Evolutionary conservation across 2,329 filamentous ascomycete genomes (phyloP), one percentile per base, ranked within the genome.

Genomic region (Nigrospora sphaerica): DNA sequence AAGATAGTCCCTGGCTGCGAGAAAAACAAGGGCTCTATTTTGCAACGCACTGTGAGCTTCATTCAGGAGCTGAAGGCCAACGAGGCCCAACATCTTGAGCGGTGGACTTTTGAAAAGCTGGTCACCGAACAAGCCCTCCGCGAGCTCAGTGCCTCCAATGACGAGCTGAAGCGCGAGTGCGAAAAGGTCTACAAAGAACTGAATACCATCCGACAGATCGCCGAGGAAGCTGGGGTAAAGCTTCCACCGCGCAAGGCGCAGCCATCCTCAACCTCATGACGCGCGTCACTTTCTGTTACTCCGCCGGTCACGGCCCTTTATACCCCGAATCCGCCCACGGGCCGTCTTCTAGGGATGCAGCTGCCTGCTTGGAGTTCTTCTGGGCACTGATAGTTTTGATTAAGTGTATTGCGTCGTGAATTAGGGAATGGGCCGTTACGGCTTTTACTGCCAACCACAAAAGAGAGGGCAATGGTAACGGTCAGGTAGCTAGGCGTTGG

Each of bases 1-100:
- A 97, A 96, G 71, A 95, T 98, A 54, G 93, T 98, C 0, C 93
- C 93, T 0, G 90, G 90, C 13, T 96, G 92, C 60, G 93, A 98
- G 69, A 98, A 97, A 76, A 97, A 98, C 74, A 98, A 98, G 69
- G 93, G 93, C 1, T 95, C 90, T 3, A 97, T 98, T 53, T 74
- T 98, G 34, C 88, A 95, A 62, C 88, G 92, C 32, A 90, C 93
- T 0, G 92, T 96, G 11, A 84, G 89, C 53, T 97, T 95, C 71
- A 97, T 98, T 62, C 86, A 83, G 12, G 90, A 96, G 61, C 78
- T 98, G 35, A 95, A 93, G 64, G 90, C 96, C 64, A 95, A 95
- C 57, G 92, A 95, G 64, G 81, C 86, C 14, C 87, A 93, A 53
- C 95, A 95, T 63, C 90, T 95, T 52, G 92, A 95, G 64, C 90